Evolutionary conservation across 108 stramenopile genomes (phyloP).

Genomic region (Nitzschia sp.): DNA sequence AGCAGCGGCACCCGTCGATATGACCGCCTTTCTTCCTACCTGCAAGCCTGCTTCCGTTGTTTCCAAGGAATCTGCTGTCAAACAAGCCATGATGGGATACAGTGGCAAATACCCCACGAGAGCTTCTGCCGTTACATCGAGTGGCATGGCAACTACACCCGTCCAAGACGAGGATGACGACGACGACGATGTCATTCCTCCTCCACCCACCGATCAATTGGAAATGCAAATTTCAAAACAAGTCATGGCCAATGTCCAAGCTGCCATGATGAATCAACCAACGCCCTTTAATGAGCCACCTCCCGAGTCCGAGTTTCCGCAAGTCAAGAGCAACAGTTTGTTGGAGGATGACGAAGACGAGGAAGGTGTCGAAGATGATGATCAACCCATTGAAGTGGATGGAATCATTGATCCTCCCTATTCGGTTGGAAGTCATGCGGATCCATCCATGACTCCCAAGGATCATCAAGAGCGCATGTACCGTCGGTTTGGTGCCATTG

Average conservation of each 20-base stretch:
- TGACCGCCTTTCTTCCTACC: neutral
- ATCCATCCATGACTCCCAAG: neutral
- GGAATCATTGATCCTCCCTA: neutral
- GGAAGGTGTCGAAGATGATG: constrained; percentile 6
- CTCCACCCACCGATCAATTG: constrained; percentile 7
- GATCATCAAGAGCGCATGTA: neutral
- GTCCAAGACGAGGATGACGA: neutral
- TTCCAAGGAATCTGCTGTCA: neutral
- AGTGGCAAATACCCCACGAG: no score
- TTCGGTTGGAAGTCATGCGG: neutral
- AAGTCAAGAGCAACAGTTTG: neutral
- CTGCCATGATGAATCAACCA: constrained; percentile 12
- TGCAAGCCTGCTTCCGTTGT: neutral
- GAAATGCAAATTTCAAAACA: constrained; percentile 24
- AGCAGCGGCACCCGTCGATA: neutral
- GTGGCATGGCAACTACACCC: neutral
- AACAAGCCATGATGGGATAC: neutral
- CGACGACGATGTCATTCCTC: constrained; percentile 17
- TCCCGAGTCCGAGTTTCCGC: neutral
- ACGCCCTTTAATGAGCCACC: constrained; percentile 7
- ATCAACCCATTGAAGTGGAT: constrained; percentile 18
- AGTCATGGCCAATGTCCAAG: constrained; percentile 20
- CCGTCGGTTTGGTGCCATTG: neutral
- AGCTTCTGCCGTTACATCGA: neutral
- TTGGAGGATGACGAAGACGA: constrained; percentile 4